phyloP scores from a whole-genome alignment of 345 rosid genomes.

The Physaria fendleri region DNA sequence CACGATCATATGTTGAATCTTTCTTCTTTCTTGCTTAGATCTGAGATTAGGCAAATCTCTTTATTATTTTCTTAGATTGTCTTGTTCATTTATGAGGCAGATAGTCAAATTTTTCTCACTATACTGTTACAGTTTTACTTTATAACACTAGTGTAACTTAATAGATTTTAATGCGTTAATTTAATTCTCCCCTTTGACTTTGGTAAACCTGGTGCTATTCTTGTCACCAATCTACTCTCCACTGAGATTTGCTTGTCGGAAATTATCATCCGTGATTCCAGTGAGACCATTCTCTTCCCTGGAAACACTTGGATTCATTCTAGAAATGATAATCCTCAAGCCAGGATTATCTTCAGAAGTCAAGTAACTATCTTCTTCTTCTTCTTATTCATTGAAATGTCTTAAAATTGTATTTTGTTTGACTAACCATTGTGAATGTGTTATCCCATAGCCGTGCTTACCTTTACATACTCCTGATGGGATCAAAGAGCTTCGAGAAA shows the following conservation, averaged over 20 bases:
- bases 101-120: no score
- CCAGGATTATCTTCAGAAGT: conserved; percentile 75
- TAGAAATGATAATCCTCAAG: conserved; percentile 51
- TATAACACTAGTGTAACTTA: not conserved
- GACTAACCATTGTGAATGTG: not conserved
- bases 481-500: conserved; percentile 58
- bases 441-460: conserved; percentile 46
- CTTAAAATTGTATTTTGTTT: not conserved
- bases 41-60: not conserved
- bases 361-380: conserved; percentile 41
- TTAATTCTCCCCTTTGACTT: conserved; percentile 60
- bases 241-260: conserved; percentile 68
- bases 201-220: conserved; percentile 76
- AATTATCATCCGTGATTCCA: conserved; percentile 58
- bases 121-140: no score
- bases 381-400: not conserved
- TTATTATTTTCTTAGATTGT: not conserved
- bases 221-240: conserved; percentile 60
- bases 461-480: conserved; percentile 75
- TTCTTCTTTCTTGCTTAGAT: conserved; percentile 14
- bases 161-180: conserved; percentile 10
- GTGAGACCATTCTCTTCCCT: conserved; percentile 54
- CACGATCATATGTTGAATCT: no score
- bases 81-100: not conserved
- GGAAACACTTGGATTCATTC: conserved; percentile 89